Conservation (phyloP, 2,329 filamentous ascomycete species). For the Fusarium clavum region DNA sequence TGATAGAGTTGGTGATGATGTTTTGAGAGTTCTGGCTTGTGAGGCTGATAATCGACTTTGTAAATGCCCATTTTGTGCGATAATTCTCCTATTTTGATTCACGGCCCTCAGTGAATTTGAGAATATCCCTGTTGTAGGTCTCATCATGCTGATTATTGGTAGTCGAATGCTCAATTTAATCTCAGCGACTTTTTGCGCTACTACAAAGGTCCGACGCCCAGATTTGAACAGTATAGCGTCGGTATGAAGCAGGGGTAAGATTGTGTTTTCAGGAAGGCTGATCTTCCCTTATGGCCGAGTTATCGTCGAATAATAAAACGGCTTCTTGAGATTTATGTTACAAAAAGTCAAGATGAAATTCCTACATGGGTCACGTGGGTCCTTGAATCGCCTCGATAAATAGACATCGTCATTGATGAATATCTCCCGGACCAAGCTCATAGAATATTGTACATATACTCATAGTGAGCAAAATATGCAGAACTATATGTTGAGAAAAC, state of each 20-base stretch:
- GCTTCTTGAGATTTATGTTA: not conserved
- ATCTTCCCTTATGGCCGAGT: not conserved
- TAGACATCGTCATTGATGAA: not conserved
- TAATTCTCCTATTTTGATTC: not conserved
- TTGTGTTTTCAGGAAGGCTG: fast-evolving
- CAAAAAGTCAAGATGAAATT: conserved; percentile 14
- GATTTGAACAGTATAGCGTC: not conserved
- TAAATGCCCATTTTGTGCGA: not conserved
- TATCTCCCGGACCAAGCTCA: too few relatives aligned
- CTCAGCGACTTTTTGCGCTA: not conserved
- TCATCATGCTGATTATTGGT: conserved; percentile 7
- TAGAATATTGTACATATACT: not conserved
- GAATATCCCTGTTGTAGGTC: conserved; percentile 11
- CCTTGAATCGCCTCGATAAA: not conserved
- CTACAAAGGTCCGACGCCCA: not conserved
- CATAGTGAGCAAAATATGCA: not conserved
- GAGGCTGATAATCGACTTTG: not conserved
- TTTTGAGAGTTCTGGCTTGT: not conserved
- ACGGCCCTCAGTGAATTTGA: not conserved
- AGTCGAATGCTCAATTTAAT: not conserved
- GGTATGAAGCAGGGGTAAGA: not conserved
- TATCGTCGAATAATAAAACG: not conserved
- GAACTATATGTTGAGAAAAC: not conserved
- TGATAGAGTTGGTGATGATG: not conserved
- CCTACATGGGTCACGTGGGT: conserved; percentile 38